Percentiles rank a stretch among this genome's conserved stretches.
Evolutionary conservation across 495 filamentous ascomycete species (phyloP).

Genomic region (Cryomyces minteri): DNA sequence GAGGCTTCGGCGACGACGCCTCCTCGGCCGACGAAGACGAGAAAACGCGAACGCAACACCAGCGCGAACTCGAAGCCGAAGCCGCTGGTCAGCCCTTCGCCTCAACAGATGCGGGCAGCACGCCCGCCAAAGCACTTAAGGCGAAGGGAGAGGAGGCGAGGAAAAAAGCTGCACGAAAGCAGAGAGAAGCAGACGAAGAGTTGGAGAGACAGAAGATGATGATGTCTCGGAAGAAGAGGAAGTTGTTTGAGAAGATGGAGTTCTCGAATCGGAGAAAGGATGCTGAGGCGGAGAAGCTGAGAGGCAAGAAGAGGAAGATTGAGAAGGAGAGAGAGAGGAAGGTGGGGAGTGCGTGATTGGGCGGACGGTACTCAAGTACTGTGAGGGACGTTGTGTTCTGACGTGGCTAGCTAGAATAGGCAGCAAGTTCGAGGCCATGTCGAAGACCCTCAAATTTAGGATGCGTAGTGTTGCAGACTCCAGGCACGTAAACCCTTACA

Average conservation of each 20-base stretch:
- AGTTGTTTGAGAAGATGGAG: slow-evolving; percentile 26
- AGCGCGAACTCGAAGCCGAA: slow-evolving; percentile 85
- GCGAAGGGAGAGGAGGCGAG: slow-evolving; percentile 11
- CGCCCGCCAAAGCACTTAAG: slow-evolving; percentile 5
- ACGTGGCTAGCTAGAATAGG: too few species aligned
- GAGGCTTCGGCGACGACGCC: slow-evolving; percentile 31
- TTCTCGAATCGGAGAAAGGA: slow-evolving; percentile 22
- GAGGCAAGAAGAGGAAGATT: slow-evolving; percentile 72
- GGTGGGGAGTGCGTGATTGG: not conserved
- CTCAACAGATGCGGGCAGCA: not conserved
- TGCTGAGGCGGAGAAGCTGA: slow-evolving; percentile 36
- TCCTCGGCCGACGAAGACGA: slow-evolving; percentile 28
- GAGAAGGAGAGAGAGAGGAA: slow-evolving; percentile 38
- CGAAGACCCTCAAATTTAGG: too few species aligned
- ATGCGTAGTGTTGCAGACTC: too few species aligned
- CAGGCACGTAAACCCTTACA: too few species aligned
- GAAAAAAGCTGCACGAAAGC: slow-evolving; percentile 15
- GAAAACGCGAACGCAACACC: slow-evolving; percentile 39
- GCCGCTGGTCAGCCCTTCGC: slow-evolving; percentile 39
- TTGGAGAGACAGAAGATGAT: slow-evolving; percentile 25
- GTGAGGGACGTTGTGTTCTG: too few species aligned
- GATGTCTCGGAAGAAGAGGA: slow-evolving; percentile 23
- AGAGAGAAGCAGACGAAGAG: slow-evolving; percentile 21
- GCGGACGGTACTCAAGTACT: too few species aligned
- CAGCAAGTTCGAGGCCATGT: too few species aligned